Evolutionary conservation across 148 eudicot genomes (phyloP).

Genomic region (Camellia granthamiana): DNA sequence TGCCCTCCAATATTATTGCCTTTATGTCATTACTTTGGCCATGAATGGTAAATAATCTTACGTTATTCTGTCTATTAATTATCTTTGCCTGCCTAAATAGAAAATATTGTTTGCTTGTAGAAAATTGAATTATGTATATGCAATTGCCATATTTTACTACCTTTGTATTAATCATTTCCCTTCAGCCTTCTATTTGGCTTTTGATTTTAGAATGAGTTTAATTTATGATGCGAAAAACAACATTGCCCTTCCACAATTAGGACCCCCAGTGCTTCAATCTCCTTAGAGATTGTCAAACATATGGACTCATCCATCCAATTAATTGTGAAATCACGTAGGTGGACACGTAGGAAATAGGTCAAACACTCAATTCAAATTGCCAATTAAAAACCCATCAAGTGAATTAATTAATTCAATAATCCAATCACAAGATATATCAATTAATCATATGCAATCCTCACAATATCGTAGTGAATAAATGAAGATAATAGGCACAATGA

Average conservation of each 20-base stretch:
- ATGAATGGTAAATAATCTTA: constrained; percentile 66
- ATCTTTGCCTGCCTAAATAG: not conserved
- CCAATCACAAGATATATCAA: too few species aligned
- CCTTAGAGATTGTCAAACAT: not conserved
- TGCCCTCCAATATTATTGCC: constrained; percentile 77
- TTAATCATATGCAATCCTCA: too few species aligned
- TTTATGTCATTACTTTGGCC: constrained; percentile 77
- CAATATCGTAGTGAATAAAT: too few species aligned
- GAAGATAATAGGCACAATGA: too few species aligned
- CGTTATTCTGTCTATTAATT: not conserved
- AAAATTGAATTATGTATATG: not conserved
- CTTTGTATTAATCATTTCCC: not conserved
- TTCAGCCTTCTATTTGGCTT: too few species aligned
- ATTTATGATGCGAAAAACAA: not conserved
- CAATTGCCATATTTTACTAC: not conserved
- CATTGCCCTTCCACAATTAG: not conserved
- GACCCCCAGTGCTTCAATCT: not conserved
- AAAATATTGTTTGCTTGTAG: not conserved
- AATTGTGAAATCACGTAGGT: too few species aligned
- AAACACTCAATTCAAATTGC: too few species aligned
- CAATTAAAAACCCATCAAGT: too few species aligned
- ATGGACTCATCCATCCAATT: not conserved
- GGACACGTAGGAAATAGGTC: too few species aligned
- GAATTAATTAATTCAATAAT: too few species aligned
- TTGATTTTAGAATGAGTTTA: not conserved